These are phyloP conservation scores for Aspergillus texensis DNA, from an alignment of 2,329 filamentous ascomycete species.

Conservation along the genomic window DNA sequence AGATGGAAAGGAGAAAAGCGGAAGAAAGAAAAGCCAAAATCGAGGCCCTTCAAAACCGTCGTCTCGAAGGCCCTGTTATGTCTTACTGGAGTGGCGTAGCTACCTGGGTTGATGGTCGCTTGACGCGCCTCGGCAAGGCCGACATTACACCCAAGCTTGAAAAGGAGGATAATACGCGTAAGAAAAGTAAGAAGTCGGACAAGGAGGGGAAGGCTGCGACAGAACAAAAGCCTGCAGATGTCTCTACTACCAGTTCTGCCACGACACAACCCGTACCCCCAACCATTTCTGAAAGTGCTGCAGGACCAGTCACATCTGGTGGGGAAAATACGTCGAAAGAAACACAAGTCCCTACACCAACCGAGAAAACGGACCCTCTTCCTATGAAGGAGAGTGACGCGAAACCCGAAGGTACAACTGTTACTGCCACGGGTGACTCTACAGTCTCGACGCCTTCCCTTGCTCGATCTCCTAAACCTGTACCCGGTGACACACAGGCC, in stretches of 20 bases:
- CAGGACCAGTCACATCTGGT: slow-evolving; percentile 11
- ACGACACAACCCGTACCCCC: slow-evolving; percentile 12
- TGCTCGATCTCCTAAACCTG: slow-evolving; percentile 8
- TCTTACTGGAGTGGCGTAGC: slow-evolving; percentile 93
- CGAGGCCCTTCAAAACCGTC: slow-evolving; percentile 83
- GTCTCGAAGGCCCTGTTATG: slow-evolving; percentile 84
- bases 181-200: slow-evolving; percentile 36
- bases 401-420: slow-evolving; percentile 9
- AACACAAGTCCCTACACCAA: slow-evolving; percentile 9
- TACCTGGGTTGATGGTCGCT: slow-evolving; percentile 74
- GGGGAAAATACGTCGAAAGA: slow-evolving; percentile 14
- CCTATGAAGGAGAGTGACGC: background rate
- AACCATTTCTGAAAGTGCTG: slow-evolving; percentile 6
- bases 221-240: slow-evolving; percentile 22
- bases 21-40: slow-evolving; percentile 81
- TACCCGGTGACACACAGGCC: background rate
- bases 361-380: slow-evolving; percentile 7
- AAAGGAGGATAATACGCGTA: slow-evolving; percentile 52
- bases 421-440: background rate
- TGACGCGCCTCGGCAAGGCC: slow-evolving; percentile 70
- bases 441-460: background rate
- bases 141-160: slow-evolving; percentile 47
- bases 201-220: slow-evolving; percentile 30
- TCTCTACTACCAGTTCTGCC: slow-evolving; percentile 12
- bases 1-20: slow-evolving; percentile 84